Conservation (phyloP, 75 land plant genomes). For the Isoetes taiwanensis region DNA sequence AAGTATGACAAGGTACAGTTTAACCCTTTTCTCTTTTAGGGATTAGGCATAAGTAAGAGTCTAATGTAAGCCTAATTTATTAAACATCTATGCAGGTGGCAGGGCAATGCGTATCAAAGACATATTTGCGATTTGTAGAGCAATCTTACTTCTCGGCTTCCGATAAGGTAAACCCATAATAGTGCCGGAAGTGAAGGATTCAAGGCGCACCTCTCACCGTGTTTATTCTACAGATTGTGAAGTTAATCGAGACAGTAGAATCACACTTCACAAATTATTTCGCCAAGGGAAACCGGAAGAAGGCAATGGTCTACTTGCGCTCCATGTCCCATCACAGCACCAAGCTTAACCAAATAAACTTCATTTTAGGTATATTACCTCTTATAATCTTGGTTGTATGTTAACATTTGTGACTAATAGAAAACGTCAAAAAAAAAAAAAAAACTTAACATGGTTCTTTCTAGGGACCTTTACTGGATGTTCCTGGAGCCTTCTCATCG, state of each 20-base stretch:
- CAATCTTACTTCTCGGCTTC: constrained; percentile 81
- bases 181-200: too few relatives aligned
- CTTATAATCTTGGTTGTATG: too few relatives aligned
- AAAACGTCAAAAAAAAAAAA: too few relatives aligned
- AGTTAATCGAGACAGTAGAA: constrained; percentile 71
- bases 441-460: neutral
- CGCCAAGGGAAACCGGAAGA: constrained; percentile 44
- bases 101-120: constrained; percentile 44
- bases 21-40: neutral
- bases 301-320: constrained; percentile 81
- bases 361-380: too few relatives aligned
- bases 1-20: constrained; percentile 85
- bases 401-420: too few relatives aligned
- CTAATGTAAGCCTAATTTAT: neutral
- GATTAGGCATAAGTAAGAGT: neutral
- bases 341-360: too few relatives aligned
- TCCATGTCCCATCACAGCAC: too few relatives aligned
- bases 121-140: constrained; percentile 73
- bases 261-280: constrained; percentile 63
- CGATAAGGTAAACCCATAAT: constrained; percentile 48
- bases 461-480: constrained; percentile 90
- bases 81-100: constrained; percentile 42
- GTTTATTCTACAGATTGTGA: constrained; percentile 40
- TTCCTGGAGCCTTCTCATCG: constrained; percentile 54
- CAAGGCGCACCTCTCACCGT: too few relatives aligned